Evolutionary conservation across 768 basidiomycete genomes (phyloP), one percentile per base, ranked within the genome.

Genomic region (Mycena polygramma): DNA sequence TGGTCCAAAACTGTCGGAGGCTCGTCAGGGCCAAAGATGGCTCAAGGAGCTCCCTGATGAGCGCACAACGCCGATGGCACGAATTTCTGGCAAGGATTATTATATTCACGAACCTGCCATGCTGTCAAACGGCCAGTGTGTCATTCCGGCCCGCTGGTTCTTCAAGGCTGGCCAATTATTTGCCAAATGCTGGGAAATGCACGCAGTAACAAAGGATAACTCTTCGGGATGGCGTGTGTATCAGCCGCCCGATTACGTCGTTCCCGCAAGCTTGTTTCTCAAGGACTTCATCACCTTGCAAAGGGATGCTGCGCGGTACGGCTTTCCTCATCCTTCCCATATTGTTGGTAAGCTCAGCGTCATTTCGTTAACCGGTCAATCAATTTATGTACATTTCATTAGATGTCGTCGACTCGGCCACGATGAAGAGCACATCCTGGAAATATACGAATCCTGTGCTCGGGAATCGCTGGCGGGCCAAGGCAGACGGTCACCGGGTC

Each of bases 21-120:
- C 76, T 22, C 64, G 72, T 35, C 79, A 80, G 59, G 77, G 71
- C 0, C 11, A 24, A 5, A 67, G 70, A 4, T 83, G 81, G 83
- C 73, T 78, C 1, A 26, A 76, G 20, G 77, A 82, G 48, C 45
- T 79, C 8, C 63, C 73, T 37, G 37, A 57, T 10, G 60, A 71
- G 22, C 68, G 71, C 1, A 39, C 69, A 0, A 80, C 79, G 2
- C 81, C 81, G 1, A 79, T 80, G 75, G 51, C 75, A 4, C 74
- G 76, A 1, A 46, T 77, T 14, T 22, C 17, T 20, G 26, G 24
- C 19, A 37, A 63, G 7, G 41, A 63, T 54, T 73, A 61, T 45
- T 76, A 46, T 20, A 49, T 76, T 2, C 51, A 62, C 8, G 70
- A 76, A 45, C 73, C 73, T 3, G 63, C 72, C 2, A 62, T 72